Percentiles rank a stretch among this genome's conserved stretches.
Evolutionary conservation across 495 filamentous ascomycete genomes (phyloP).

Genomic region (Penicillium steckii): DNA sequence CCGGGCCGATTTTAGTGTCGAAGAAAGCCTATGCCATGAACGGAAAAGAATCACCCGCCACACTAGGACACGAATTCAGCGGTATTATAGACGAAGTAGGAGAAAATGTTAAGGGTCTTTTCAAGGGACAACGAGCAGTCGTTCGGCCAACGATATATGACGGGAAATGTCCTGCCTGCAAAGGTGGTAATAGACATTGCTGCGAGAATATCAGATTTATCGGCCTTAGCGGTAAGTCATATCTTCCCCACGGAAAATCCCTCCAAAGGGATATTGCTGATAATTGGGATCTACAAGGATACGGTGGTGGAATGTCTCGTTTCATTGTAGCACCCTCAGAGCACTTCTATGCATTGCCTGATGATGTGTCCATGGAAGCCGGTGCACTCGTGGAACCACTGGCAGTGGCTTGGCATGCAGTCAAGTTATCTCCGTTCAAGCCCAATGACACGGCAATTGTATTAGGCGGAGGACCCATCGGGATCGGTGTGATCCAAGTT

Average conservation of each 20-base stretch:
- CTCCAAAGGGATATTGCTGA: no score
- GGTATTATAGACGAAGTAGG: slow-evolving; percentile 60
- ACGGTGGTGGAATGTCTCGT: slow-evolving; percentile 29
- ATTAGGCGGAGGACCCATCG: slow-evolving; percentile 60
- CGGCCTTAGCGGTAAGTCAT: slow-evolving; percentile 50
- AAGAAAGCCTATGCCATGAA: slow-evolving; percentile 54
- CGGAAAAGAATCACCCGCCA: slow-evolving; percentile 48
- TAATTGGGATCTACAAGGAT: no score
- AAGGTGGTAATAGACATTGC: slow-evolving; percentile 51
- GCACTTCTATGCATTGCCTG: slow-evolving; percentile 25
- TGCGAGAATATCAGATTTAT: slow-evolving; percentile 62
- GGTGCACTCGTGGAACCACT: slow-evolving; percentile 58
- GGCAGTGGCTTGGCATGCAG: slow-evolving; percentile 62
- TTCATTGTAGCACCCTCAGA: slow-evolving; percentile 24
- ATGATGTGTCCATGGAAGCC: slow-evolving; percentile 14
- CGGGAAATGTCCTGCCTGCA: slow-evolving; percentile 52
- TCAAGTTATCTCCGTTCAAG: slow-evolving; percentile 49
- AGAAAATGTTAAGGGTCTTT: slow-evolving; percentile 45
- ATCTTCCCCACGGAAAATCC: slow-evolving; percentile 5
- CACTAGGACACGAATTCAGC: slow-evolving; percentile 61
- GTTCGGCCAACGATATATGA: slow-evolving; percentile 64
- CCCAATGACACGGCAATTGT: slow-evolving; percentile 45
- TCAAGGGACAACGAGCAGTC: slow-evolving; percentile 50
- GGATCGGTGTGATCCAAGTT: slow-evolving; percentile 54
- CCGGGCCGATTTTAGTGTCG: slow-evolving; percentile 54